Base-by-base conservation (phyloP, 1,284 basidiomycete genomes). In the Ceraceosorus guamensis region DNA sequence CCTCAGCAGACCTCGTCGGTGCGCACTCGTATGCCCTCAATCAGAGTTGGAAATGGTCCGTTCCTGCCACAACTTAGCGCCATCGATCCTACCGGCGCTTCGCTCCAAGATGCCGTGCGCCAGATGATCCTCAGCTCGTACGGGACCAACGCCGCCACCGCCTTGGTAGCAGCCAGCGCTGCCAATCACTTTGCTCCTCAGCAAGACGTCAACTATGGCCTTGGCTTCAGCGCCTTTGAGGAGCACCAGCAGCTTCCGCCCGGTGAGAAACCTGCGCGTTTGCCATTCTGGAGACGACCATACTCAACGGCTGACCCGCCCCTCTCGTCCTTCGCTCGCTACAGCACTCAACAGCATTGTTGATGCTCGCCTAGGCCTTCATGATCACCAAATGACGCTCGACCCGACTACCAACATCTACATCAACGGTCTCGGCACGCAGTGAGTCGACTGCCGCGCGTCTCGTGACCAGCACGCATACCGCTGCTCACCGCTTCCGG, bases 371-470 rank as follows among this genome's bases (percentile, higher is more conserved):
- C 37, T 41, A 8, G 37, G 37, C 37, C n/a, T n/a, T 8, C 8
- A 8, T 8, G 37, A 41, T 8, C 37, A 41, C 37, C 37, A 41
- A 41, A n/a, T 16, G 16, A 46, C 47, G 55, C 49, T 52, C 24
- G 50, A 52, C 18, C 55, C 48, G 34, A 52, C 45, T 37, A 70
- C 68, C 16, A 70, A 70, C 44, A 56, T 70, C 44, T 70, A 70
- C 46, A 56, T 70, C 53, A 70, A 68, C 37, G 61, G 61, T 33
- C 52, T 70, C n/a, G 61, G 62, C 13, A 55, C 56, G 47, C 56
- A 66, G 64, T 68, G 53, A 66, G 66, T 62, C 3, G 3, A 11
- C 13, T 5, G 24, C 18, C 14, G 43, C 30, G 32, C 14, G 3
- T 50, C 6, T 32, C 6, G 4, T 18, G 6, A 4, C 11, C 6